These are phyloP conservation scores for Venturia oleaginea DNA, from an alignment of 2,329 filamentous ascomycete genomes.

Conservation along the genomic window DNA sequence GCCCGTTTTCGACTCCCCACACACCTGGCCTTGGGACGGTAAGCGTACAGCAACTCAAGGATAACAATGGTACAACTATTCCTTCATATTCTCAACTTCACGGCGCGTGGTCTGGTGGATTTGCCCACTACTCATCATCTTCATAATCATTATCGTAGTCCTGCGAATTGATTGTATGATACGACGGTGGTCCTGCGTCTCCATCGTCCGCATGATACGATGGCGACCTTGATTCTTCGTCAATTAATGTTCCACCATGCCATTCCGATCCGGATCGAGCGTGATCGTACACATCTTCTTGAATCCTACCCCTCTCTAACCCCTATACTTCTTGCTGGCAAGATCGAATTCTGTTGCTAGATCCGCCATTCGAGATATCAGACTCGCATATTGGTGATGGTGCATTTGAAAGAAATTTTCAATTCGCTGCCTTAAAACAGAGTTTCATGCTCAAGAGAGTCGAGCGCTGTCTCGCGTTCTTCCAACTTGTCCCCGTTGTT, in stretches of 20 bases:
- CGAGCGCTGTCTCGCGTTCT: neutral
- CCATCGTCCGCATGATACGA: neutral
- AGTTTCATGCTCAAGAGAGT: neutral
- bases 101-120: too few species aligned
- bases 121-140: neutral
- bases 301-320: neutral
- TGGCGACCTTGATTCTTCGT: neutral
- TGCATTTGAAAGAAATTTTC: neutral
- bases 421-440: neutral
- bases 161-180: neutral
- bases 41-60: too few species aligned
- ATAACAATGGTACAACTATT: neutral
- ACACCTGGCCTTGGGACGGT: too few species aligned
- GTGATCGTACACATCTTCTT: neutral
- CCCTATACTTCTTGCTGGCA: neutral
- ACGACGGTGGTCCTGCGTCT: neutral
- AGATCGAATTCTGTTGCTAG: neutral
- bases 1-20: neutral
- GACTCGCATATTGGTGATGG: neutral
- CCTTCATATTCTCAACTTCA: neutral
- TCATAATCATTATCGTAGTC: neutral
- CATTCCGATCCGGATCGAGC: neutral
- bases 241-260: neutral
- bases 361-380: neutral
- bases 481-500: neutral